Percentiles rank a stretch among this genome's conserved stretches.
Evolutionary conservation across 2,329 filamentous ascomycete genomes (phyloP).

Genomic region (Stachybotrys echinatus): DNA sequence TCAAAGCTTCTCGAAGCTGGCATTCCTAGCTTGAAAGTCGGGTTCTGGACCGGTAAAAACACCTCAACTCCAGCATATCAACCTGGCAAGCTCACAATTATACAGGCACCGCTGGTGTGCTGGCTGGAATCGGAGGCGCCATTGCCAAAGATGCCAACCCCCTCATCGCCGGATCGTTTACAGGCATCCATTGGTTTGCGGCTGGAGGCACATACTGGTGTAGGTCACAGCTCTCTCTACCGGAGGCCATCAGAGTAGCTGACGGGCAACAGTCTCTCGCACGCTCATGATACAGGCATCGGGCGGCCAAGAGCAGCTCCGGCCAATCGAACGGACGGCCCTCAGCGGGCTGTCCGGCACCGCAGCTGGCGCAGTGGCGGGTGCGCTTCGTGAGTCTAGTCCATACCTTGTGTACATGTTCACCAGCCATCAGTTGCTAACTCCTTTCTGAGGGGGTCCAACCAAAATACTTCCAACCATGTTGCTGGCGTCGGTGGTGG

Average conservation of each 20-base stretch:
- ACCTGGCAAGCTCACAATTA: constrained; percentile 13
- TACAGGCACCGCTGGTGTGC: constrained; percentile 53
- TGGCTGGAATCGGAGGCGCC: constrained; percentile 64
- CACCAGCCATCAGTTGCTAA: not conserved
- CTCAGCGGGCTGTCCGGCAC: constrained; percentile 68
- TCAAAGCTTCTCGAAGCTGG: constrained; percentile 39
- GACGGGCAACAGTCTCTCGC: constrained; percentile 37
- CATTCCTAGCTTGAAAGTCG: constrained; percentile 51
- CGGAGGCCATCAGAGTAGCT: constrained; percentile 2
- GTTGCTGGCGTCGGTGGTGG: constrained; percentile 39
- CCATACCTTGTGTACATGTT: not conserved
- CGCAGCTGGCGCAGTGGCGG: constrained; percentile 59
- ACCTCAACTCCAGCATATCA: constrained; percentile 2
- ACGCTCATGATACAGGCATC: constrained; percentile 39
- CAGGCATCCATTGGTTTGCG: constrained; percentile 75
- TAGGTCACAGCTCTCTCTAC: constrained; percentile 28
- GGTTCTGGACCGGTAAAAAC: constrained; percentile 49
- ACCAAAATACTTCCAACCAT: constrained; percentile 27
- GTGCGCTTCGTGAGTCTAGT: constrained; percentile 41
- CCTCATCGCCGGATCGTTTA: constrained; percentile 64
- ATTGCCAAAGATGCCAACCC: constrained; percentile 65
- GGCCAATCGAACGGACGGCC: constrained; percentile 53
- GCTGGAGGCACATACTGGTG: constrained; percentile 75
- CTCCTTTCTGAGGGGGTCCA: not conserved
- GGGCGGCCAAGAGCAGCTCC: constrained; percentile 47